Evolutionary conservation across 1,139 yeast species (phyloP).

Genomic region (Hansenula sp.): DNA sequence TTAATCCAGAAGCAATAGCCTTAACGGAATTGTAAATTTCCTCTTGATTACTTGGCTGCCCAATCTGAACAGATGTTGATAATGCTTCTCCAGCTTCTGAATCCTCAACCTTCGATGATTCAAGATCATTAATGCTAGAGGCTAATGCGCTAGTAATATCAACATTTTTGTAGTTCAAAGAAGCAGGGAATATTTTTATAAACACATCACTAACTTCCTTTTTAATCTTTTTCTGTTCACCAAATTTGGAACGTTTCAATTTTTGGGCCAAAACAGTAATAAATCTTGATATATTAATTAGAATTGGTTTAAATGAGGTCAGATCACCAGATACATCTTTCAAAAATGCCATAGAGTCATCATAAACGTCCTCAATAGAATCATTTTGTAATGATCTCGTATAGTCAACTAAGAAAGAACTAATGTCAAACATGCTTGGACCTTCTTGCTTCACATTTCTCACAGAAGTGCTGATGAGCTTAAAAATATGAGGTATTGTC

Average conservation of each 20-base stretch:
- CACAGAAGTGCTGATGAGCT: constrained; percentile 8
- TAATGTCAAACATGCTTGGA: constrained; percentile 23
- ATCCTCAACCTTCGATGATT: neutral
- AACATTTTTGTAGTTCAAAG: constrained; percentile 24
- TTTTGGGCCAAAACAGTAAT: constrained; percentile 51
- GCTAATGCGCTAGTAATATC: constrained; percentile 16
- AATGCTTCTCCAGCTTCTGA: constrained; percentile 1
- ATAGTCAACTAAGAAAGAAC: constrained; percentile 54
- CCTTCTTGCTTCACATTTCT: constrained; percentile 3
- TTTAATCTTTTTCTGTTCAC: constrained; percentile 53
- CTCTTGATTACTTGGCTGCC: constrained; percentile 23
- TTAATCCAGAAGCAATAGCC: constrained; percentile 37
- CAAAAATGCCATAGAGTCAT: constrained; percentile 49
- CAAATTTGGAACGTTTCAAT: constrained; percentile 51
- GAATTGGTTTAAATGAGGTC: constrained; percentile 41
- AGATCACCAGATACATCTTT: constrained; percentile 51
- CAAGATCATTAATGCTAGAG: constrained; percentile 9
- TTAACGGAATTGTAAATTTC: constrained; percentile 35
- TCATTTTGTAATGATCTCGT: constrained; percentile 65
- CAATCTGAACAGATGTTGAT: neutral
- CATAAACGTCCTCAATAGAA: constrained; percentile 73
- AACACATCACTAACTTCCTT: constrained; percentile 69
- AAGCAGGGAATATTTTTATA: constrained; percentile 44
- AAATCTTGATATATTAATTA: constrained; percentile 50
- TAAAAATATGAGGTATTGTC: constrained; percentile 50